Evolutionary conservation across 2,329 filamentous ascomycete species (phyloP).

Genomic region (Anthostomella pinea): DNA sequence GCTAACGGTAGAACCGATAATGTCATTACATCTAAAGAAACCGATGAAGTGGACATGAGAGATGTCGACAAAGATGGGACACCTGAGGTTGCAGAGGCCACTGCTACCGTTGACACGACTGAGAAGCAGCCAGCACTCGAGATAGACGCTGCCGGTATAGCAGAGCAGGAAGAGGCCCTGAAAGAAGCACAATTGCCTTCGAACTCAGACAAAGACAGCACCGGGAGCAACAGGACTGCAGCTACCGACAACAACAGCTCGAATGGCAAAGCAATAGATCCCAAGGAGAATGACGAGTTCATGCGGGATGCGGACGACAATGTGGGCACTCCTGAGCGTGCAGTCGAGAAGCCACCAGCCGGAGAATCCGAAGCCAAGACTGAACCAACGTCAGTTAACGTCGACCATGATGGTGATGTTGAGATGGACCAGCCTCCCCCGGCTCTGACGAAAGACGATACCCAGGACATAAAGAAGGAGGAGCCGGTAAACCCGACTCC

Average conservation of each 20-base stretch:
- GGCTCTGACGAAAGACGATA: slow-evolving; percentile 39
- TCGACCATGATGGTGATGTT: slow-evolving; percentile 50
- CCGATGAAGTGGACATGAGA: slow-evolving; percentile 41
- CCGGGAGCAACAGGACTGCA: slow-evolving; percentile 15
- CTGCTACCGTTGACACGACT: slow-evolving; percentile 16
- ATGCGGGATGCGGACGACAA: slow-evolving; percentile 24
- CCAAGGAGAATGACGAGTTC: slow-evolving; percentile 23
- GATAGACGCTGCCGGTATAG: slow-evolving; percentile 15
- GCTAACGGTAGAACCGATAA: slow-evolving; percentile 34
- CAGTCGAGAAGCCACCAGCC: slow-evolving; percentile 20
- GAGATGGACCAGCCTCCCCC: slow-evolving; percentile 44
- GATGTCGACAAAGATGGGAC: slow-evolving; percentile 24
- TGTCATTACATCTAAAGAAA: slow-evolving; percentile 35
- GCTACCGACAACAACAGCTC: slow-evolving; percentile 7
- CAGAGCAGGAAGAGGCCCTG: slow-evolving; percentile 23
- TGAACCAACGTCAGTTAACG: slow-evolving; percentile 28
- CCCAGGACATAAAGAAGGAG: slow-evolving; percentile 15
- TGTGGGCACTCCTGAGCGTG: slow-evolving; percentile 10
- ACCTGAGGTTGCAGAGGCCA: slow-evolving; percentile 34
- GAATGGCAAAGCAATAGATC: slow-evolving; percentile 12
- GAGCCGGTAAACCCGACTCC: slow-evolving; percentile 8
- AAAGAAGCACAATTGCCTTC: slow-evolving; percentile 27
- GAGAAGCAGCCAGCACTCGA: slow-evolving; percentile 21
- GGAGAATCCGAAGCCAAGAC: slow-evolving; percentile 22
- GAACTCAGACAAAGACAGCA: slow-evolving; percentile 31